Evolutionary conservation across 306 rosid species (phyloP), one percentile per base, ranked within the genome.

Genomic region (Trichosanthes cucumerina): DNA sequence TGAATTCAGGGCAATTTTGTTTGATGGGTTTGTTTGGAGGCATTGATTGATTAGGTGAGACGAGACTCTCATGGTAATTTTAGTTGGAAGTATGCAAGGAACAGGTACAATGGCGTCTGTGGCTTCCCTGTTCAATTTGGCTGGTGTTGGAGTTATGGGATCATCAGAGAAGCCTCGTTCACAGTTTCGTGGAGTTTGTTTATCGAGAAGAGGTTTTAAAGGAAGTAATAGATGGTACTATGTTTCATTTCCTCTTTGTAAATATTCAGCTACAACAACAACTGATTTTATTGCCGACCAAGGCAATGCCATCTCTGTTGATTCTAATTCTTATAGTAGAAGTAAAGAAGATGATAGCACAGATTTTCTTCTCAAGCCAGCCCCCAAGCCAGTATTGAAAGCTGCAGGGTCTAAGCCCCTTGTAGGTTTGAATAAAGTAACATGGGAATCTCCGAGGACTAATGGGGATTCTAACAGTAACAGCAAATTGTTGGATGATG

Each of bases 261-360:
- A 90, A 91, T 95, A 84, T 83, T 95, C 98, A 31, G 89, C 85
- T 31, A 16, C 70, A 69, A 86, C 90, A 18, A 84, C 97, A 1
- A 88, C 97, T 66, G 98, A 95, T 88, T 87, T 95, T 66, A 76
- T 89, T 79, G 87, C 97, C 57, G 95, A 92, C 77, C 97, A 89
- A 82, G 90, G 92, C 76, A 92, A 84, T 85, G 86, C 96, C 46
- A 83, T 90, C 36, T 87, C 98, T 50, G 86, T 92, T 87, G 94
- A 92, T 85, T 88, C 98, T 84, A 88, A 82, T 81, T 79, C 80
- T 80, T 82, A 44, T 77, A 79, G 49, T 66, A 82, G 82, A 82
- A 85, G 81, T 90, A 86, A 83, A 80, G 88, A 84, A 83, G 89
- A 77, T 75, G 85, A 75, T 79, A 76, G 79, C 86, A 81, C 87